These are phyloP conservation scores for Porodaedalea pini DNA, from an alignment of 1,284 basidiomycete genomes.

Conservation along the genomic window DNA sequence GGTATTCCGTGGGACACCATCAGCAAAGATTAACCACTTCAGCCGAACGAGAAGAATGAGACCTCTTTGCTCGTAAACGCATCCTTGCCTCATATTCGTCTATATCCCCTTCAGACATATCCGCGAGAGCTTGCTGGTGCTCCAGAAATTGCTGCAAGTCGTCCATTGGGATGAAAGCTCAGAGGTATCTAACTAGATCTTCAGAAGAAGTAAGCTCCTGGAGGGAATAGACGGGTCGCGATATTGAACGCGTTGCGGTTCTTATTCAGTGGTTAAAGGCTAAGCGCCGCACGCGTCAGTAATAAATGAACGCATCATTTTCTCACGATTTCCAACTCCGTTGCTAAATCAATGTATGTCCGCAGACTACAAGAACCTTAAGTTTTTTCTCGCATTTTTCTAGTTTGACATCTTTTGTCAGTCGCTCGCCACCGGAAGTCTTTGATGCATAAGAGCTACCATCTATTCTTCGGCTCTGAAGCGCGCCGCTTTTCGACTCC, in stretches of 20 bases:
- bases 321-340: background rate
- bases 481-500: background rate
- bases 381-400: no score
- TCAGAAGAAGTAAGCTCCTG: no score
- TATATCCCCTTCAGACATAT: constrained; percentile 17
- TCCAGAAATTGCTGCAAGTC: constrained; percentile 5
- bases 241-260: no score
- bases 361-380: no score
- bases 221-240: no score
- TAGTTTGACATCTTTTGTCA: no score
- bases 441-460: background rate
- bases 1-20: background rate
- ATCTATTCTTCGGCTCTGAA: background rate
- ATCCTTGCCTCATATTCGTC: constrained; percentile 14
- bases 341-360: background rate
- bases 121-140: constrained; percentile 8
- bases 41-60: background rate
- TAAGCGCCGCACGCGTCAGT: no score
- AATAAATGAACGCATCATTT: background rate
- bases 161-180: background rate
- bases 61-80: constrained; percentile 2
- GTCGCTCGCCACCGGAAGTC: no score
- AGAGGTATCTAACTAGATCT: no score
- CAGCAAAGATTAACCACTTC: background rate
- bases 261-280: no score